These are phyloP conservation scores for Apiospora marii DNA, from an alignment of 2,329 filamentous ascomycete species.

Conservation along the genomic window DNA sequence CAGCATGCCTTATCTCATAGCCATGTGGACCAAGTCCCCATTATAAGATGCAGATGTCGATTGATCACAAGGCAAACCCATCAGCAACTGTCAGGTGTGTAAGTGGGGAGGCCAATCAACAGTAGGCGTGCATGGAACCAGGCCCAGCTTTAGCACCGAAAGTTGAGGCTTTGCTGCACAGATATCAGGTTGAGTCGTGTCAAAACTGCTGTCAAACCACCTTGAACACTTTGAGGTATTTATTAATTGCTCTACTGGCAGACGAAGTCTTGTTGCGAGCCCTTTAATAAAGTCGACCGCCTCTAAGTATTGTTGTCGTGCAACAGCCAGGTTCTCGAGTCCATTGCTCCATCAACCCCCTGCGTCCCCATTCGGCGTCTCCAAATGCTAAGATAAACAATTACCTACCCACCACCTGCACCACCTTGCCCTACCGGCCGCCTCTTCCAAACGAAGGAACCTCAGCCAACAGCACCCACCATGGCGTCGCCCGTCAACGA, in stretches of 20 bases:
- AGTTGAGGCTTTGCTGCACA: constrained; percentile 4
- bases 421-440: neutral
- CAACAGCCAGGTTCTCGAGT: neutral
- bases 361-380: neutral
- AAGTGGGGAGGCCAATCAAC: neutral
- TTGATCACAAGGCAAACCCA: constrained; percentile 10
- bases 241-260: neutral
- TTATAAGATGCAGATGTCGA: neutral
- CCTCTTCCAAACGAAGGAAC: constrained; percentile 14
- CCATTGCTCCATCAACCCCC: constrained; percentile 8
- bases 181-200: constrained; percentile 6
- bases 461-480: neutral
- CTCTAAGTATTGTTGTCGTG: neutral
- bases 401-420: constrained; percentile 9
- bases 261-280: neutral
- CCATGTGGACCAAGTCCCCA: neutral
- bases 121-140: neutral
- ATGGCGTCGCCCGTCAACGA: constrained; percentile 19
- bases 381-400: constrained; percentile 16
- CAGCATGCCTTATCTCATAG: neutral
- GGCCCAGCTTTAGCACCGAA: neutral
- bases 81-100: neutral
- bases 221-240: constrained; percentile 13
- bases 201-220: neutral
- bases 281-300: neutral